Conservation (phyloP, 352 stramenopile genomes). For the Phytopythium boreale region DNA sequence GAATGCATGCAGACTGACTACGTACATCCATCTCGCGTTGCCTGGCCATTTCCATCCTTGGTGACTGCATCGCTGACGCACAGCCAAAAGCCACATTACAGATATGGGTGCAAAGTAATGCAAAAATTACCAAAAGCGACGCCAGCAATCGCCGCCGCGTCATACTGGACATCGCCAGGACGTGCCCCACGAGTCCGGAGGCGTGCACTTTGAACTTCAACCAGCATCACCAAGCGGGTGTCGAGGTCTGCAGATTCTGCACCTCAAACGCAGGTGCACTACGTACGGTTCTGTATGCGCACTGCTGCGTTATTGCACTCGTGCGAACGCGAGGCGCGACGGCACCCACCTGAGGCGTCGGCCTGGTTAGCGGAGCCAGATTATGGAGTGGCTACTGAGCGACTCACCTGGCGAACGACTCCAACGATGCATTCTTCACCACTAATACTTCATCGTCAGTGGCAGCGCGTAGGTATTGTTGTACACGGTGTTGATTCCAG, state of each 20-base stretch:
- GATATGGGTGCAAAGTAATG: neutral
- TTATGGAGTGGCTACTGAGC: no score
- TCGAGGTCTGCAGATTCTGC: neutral
- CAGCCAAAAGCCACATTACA: neutral
- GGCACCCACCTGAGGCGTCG: no score
- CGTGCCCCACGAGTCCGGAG: neutral
- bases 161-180: neutral
- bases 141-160: neutral
- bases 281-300: no score
- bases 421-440: no score
- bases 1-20: neutral
- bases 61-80: no score
- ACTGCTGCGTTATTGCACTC: no score
- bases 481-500: neutral
- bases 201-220: conserved; percentile 4
- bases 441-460: no score
- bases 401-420: no score
- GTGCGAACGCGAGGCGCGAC: no score
- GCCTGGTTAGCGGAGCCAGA: no score
- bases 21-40: neutral
- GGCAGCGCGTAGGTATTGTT: no score
- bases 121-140: neutral
- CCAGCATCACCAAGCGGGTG: neutral
- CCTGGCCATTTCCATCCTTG: no score
- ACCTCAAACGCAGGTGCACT: neutral